Base-by-base conservation (phyloP, 2,329 filamentous ascomycete genomes). In the Ophiostoma quercus region DNA sequence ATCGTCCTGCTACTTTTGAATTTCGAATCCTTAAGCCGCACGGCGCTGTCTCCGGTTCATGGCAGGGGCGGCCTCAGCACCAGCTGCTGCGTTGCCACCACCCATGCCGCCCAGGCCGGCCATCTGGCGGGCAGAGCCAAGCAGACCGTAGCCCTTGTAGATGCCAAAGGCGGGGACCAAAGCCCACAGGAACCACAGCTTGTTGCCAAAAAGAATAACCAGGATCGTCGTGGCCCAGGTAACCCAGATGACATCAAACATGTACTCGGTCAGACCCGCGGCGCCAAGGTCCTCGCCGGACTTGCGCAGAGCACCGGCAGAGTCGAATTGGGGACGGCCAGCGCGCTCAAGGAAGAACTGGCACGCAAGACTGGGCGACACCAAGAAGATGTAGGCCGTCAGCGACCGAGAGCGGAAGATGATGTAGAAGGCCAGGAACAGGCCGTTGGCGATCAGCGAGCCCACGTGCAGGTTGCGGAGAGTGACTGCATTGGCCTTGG, bases 231-330 rank as follows among this genome's bases (percentile, higher is more conserved):
- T 91, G 12, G 87, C 88, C 89, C 94, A 97, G 0, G 93, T 97
- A 82, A 96, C 92, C 87, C 97, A 98, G 68, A 97, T 83, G 67
- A 97, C 87, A 80, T 99, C 95, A 85, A 96, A 99, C 90, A 98
- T 92, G 83, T 96, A 98, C 81, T 97, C 95, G 12, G 94, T 98
- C 82, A 99, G 81, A 4, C 95, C 95, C 43, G 90, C 86, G 11
- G 92, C 92, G 68, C 91, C 88, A 68, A 99, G 86, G 78, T 99
- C 95, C 78, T 98, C 94, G 62, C 95, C 94, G 0, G 92, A 83
- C 41, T 85, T 87, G 77, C 87, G 88, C 72, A 98, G 83, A n/a
- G 89, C 84, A 16, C 84, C 85, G 66, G 87, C 80, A 29, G 88
- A 78, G 74, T 88, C 87, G 77, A 89, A 91, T 72, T 83, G 88